These are phyloP conservation scores for Linum tenue DNA, from an alignment of 345 rosid species.

Conservation along the genomic window DNA sequence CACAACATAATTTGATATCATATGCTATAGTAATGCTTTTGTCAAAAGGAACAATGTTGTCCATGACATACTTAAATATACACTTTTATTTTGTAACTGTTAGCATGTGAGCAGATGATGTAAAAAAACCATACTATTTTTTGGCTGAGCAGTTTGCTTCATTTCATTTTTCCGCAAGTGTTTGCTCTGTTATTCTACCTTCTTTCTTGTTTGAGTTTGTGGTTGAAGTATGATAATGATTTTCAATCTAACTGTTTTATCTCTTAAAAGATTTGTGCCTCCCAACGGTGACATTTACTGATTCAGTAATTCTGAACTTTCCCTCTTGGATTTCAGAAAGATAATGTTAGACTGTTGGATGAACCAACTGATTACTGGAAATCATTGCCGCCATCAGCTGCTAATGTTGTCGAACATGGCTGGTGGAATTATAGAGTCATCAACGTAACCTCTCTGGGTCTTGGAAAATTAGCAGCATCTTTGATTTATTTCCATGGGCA, in stretches of 20 bases:
- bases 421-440: conserved; percentile 50
- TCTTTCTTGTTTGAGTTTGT: background rate
- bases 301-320: conserved; percentile 8
- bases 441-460: conserved; percentile 54
- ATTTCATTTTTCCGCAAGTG: background rate
- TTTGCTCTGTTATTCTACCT: background rate
- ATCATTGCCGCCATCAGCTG: conserved; percentile 33
- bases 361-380: conserved; percentile 48
- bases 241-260: background rate
- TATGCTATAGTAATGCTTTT: background rate
- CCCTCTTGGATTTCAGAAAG: conserved; percentile 47
- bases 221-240: background rate
- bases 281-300: background rate
- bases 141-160: background rate
- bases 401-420: conserved; percentile 40
- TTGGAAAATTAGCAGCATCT: conserved; percentile 63
- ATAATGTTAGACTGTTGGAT: conserved; percentile 58
- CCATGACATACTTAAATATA: background rate
- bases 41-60: background rate
- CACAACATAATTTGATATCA: background rate
- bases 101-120: background rate
- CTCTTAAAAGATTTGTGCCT: background rate
- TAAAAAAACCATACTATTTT: background rate
- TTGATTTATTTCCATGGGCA: conserved; percentile 50
- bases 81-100: background rate